Base-by-base conservation (phyloP, 2,329 filamentous ascomycete genomes). In the Diaporthe batatas region DNA sequence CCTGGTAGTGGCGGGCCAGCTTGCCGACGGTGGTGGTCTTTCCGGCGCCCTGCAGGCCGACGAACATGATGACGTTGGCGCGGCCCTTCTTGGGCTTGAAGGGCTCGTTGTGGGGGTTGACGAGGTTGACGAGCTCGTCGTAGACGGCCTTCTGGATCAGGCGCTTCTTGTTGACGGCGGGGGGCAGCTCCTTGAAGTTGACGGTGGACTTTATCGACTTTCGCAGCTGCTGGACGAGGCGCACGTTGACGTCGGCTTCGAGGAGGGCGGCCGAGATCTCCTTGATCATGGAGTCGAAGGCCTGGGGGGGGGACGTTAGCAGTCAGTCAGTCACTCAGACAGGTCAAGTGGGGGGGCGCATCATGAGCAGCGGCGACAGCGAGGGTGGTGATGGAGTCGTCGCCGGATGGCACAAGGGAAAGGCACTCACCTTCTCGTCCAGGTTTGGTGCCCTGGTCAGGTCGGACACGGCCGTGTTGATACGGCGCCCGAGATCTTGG, bases 11-110 rank as follows among this genome's bases (percentile, higher is more conserved):
- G 73, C 95, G 87, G 23, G 96, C 96, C 75, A 99, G 88, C 84
- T 99, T 99, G 53, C 96, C 99, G 88, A 96, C 98, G 16, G 96
- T 97, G 1, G 96, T 99, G 32, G 96, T 99, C 84, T 99, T 99
- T 82, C 96, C 96, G 6, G 96, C 94, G 87, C 96, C 96, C 84
- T 99, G 96, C 64, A 99, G 88, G 85, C 96, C 96, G 75, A 99
- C 96, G 82, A 99, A 98, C 96, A 99, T 99, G 83, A 99, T 98
- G 80, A 99, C 94, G 82, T 98, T 99, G 75, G 93, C 88, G 82
- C 95, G 96, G 76, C 95, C 95, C 85, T 98, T 99, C 86, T 97
- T 98, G 29, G 96, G 95, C 82, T 97, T 96, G 88, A 98, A 99
- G 0, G 96, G 93, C 77, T 98, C 95, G 78, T 94, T 92, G 83